Conservation (phyloP, 2,329 filamentous ascomycete species). For the Cyphellophora europaea region DNA sequence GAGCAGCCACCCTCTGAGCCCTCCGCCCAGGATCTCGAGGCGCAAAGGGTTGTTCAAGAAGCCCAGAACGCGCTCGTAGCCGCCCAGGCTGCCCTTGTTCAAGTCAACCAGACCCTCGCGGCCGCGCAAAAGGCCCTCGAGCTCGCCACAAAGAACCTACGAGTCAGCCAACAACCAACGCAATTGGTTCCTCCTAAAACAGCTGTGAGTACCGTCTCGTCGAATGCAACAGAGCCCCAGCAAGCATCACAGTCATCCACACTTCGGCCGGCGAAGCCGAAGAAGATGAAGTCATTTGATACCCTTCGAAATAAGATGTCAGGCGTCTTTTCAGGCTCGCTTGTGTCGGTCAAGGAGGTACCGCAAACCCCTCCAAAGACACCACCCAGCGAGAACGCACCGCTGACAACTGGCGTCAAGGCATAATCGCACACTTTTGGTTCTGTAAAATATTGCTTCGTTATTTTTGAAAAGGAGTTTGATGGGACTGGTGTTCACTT, state of each 20-base stretch:
- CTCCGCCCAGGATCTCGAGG: background rate
- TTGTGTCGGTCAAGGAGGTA: slow-evolving; percentile 6
- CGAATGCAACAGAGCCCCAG: background rate
- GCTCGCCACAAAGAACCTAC: background rate
- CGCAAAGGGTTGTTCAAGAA: background rate
- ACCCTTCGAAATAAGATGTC: background rate
- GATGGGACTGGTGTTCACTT: too few relatives aligned
- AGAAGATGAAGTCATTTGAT: background rate
- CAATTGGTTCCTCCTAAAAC: too few relatives aligned
- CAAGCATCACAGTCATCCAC: background rate
- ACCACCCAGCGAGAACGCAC: slow-evolving; percentile 2
- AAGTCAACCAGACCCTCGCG: background rate
- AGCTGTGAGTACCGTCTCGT: too few relatives aligned
- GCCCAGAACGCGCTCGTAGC: background rate
- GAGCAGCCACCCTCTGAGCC: background rate
- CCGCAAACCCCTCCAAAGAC: slow-evolving; percentile 8
- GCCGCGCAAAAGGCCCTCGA: slow-evolving; percentile 1
- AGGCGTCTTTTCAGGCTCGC: background rate
- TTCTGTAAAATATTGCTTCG: too few relatives aligned
- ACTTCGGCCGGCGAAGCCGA: background rate
- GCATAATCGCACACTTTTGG: too few relatives aligned
- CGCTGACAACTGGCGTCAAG: slow-evolving; percentile 9
- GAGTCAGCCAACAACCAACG: background rate
- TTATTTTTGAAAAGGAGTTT: too few relatives aligned
- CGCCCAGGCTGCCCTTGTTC: background rate